Conservation (phyloP, 2,329 filamentous ascomycete genomes). For the Cladorrhinum sp. region DNA sequence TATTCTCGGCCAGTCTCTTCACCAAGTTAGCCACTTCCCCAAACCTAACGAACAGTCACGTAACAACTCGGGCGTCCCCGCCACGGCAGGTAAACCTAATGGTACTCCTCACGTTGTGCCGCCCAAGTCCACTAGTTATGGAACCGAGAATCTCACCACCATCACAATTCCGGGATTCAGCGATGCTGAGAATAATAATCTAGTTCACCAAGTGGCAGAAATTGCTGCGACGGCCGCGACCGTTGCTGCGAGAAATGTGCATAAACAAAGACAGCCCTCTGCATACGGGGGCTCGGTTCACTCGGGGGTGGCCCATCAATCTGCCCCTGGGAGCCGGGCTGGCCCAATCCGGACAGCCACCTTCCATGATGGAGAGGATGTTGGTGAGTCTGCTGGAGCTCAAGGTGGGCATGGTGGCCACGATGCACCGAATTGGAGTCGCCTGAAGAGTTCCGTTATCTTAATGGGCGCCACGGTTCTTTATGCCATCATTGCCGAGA, state of each 20-base stretch:
- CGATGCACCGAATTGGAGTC: slow-evolving; percentile 98
- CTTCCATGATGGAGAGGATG: slow-evolving; percentile 47
- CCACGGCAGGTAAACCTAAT: slow-evolving; percentile 35
- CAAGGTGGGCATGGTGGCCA: slow-evolving; percentile 68
- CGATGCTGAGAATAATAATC: slow-evolving; percentile 73
- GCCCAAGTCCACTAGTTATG: slow-evolving; percentile 57
- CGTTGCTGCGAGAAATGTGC: slow-evolving; percentile 76
- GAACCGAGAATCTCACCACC: slow-evolving; percentile 38
- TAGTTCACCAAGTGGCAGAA: slow-evolving; percentile 86
- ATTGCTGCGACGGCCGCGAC: slow-evolving; percentile 89
- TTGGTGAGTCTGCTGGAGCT: slow-evolving; percentile 39
- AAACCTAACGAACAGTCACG: slow-evolving; percentile 47
- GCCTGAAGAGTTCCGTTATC: slow-evolving; percentile 84
- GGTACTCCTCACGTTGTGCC: slow-evolving; percentile 72
- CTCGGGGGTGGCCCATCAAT: slow-evolving; percentile 19
- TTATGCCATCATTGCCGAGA: slow-evolving; percentile 97
- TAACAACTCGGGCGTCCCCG: slow-evolving; percentile 36
- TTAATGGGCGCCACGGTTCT: slow-evolving; percentile 83
- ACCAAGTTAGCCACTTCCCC: slow-evolving; percentile 69
- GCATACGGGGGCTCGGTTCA: slow-evolving; percentile 16
- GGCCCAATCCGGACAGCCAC: slow-evolving; percentile 37
- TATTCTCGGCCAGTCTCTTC: slow-evolving; percentile 85
- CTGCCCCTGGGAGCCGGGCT: slow-evolving; percentile 26
- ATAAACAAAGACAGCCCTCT: slow-evolving; percentile 17
- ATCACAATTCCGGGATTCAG: slow-evolving; percentile 67